A percentile compares a stretch with the other conserved stretches of the same genome.
Conservation (phyloP, 768 basidiomycete genomes). For the Cystobasidium tubakii region DNA sequence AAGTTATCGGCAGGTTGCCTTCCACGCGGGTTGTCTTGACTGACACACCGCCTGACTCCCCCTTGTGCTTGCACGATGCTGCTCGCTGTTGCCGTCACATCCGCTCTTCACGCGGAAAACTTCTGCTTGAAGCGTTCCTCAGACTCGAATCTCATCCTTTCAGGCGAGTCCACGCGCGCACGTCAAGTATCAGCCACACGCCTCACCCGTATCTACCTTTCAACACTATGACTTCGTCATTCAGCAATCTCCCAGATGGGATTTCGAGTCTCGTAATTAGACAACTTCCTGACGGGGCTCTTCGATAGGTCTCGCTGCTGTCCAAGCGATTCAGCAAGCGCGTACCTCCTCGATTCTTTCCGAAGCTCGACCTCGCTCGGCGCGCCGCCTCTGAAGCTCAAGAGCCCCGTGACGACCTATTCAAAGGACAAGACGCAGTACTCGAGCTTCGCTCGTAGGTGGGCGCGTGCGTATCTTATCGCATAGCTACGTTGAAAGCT, state of each 20-base stretch:
- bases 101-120: no score
- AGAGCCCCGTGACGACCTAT: neutral
- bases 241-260: neutral
- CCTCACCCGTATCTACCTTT: no score
- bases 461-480: neutral
- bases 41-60: neutral
- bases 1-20: neutral
- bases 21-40: neutral
- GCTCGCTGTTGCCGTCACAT: no score
- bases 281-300: neutral
- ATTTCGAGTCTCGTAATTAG: neutral
- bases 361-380: neutral
- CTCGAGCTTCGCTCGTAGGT: neutral
- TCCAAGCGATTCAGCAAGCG: neutral
- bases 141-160: no score
- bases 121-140: no score
- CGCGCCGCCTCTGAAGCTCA: neutral
- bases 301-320: neutral
- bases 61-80: no score
- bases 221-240: neutral
- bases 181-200: no score
- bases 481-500: neutral
- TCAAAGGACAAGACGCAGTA: neutral
- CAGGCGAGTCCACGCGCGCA: no score
- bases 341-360: neutral